Evolutionary conservation across 176 grass and related monocot genomes (phyloP), one percentile per base, ranked within the genome.

Genomic region (Saccharum spontaneum): DNA sequence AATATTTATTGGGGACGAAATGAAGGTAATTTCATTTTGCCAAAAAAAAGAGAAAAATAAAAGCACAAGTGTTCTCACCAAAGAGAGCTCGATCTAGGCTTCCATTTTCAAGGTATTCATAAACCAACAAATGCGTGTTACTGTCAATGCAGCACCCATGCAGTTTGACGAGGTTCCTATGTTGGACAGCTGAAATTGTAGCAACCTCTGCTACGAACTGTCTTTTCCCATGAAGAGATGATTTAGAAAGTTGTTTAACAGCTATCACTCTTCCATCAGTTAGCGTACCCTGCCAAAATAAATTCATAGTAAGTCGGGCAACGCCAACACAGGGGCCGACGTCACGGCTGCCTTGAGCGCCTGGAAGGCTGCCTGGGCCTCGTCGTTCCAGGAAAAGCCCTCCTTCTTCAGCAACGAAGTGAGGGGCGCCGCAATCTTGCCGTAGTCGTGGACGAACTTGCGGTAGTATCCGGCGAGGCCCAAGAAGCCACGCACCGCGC

Each of bases 81-180:
- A 97, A 90, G 33, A 97, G 65, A 75, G 89, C 91, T 82, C 77
- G 89, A 84, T 97, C 94, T 0, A 97, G 75, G 38, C 94, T 97
- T 76, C 86, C 76, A 72, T 93, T 89, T 76, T 93, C 94, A 11
- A 91, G 76, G 55, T 90, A 97, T 40, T 97, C 91, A 52, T 97
- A 97, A 5, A 97, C 94, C 69, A 97, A 36, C 44, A 93, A 82
- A 4, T 67, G 81, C 0, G 59, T 86, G 4, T 83, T 93, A 48
- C 74, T 80, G 59, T 93, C 86, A 37, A 97, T 85, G 50, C 92
- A 92, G 48, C 87, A 94, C 49, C 90, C 92, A 72, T 85, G 75
- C 52, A 92, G 37, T 82, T 86, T 84, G 81, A 89, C 90, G 76
- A 65, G 84, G 74, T 94, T 85, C 66, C 82, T 39, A 77, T 72